Evolutionary conservation across 2,329 filamentous ascomycete species (phyloP).

Genomic region (Pseudocercospora ulei): DNA sequence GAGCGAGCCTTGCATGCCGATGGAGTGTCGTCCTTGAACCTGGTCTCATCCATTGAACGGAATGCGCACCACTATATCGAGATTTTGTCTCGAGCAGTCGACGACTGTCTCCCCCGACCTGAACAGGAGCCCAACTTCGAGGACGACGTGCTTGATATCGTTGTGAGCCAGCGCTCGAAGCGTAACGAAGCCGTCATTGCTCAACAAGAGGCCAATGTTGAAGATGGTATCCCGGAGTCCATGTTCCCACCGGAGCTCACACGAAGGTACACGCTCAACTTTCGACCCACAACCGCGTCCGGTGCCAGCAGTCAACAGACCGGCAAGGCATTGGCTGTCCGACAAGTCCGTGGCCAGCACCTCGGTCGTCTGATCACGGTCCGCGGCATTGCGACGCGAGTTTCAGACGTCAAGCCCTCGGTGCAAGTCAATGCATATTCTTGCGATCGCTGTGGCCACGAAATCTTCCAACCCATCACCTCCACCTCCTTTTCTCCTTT

Average conservation of each 20-base stretch:
- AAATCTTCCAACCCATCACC: conserved; percentile 92
- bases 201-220: conserved; percentile 34
- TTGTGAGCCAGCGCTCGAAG: conserved; percentile 82
- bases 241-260: conserved; percentile 88
- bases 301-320: conserved; percentile 52
- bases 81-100: conserved; percentile 75
- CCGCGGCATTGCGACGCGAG: conserved; percentile 84
- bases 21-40: conserved; percentile 46
- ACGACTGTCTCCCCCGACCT: conserved; percentile 72
- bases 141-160: conserved; percentile 90
- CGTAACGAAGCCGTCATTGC: conserved; percentile 65
- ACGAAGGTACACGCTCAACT: conserved; percentile 86
- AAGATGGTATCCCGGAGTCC: conserved; percentile 55
- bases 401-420: conserved; percentile 94
- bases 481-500: conserved; percentile 86
- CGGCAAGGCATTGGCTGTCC: conserved; percentile 68
- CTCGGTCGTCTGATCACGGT: conserved; percentile 89
- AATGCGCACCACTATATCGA: conserved; percentile 97
- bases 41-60: conserved; percentile 74
- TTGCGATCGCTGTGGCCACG: conserved; percentile 89
- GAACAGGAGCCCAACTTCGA: conserved; percentile 82
- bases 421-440: conserved; percentile 98
- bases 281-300: conserved; percentile 77
- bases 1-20: conserved; percentile 58
- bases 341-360: conserved; percentile 85